Conservation (phyloP, 75 land plant species). For the Isoetes taiwanensis region DNA sequence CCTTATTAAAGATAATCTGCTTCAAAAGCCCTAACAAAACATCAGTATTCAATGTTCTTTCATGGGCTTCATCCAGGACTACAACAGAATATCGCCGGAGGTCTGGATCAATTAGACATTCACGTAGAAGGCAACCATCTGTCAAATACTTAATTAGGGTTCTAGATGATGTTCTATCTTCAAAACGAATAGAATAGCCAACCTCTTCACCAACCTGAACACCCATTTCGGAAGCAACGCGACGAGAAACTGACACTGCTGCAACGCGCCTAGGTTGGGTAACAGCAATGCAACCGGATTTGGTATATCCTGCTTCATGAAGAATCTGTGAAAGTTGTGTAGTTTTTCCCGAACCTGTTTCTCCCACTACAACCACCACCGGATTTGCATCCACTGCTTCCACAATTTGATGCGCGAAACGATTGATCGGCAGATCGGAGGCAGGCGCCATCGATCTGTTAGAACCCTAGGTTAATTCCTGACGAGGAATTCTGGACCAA, state of each 20-base stretch:
- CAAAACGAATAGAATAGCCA: constrained; percentile 95
- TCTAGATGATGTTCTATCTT: constrained; percentile 72
- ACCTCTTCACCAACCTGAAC: constrained; percentile 88
- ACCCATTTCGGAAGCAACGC: constrained; percentile 86
- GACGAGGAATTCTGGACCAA: too few relatives aligned
- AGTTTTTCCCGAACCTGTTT: constrained; percentile 98
- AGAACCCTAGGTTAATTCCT: too few relatives aligned
- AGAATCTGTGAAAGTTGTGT: constrained; percentile 96
- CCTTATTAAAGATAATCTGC: constrained; percentile 39
- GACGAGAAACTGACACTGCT: constrained; percentile 85
- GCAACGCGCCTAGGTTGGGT: constrained; percentile 99
- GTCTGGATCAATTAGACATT: constrained; percentile 67
- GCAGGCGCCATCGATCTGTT: too few relatives aligned
- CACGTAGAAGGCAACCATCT: constrained; percentile 97
- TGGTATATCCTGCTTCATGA: constrained; percentile 54
- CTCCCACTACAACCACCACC: constrained; percentile 81
- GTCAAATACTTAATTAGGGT: constrained; percentile 90
- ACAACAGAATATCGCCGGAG: constrained; percentile 80
- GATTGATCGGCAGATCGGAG: constrained; percentile 76
- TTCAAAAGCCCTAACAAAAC: constrained; percentile 85
- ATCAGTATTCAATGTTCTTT: constrained; percentile 92
- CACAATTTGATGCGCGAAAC: constrained; percentile 52
- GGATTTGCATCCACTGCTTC: constrained; percentile 44
- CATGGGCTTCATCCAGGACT: constrained; percentile 98
- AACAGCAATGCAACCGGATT: constrained; percentile 45